Conservation (phyloP, 129 eudicot genomes). For the Logfia minima region DNA sequence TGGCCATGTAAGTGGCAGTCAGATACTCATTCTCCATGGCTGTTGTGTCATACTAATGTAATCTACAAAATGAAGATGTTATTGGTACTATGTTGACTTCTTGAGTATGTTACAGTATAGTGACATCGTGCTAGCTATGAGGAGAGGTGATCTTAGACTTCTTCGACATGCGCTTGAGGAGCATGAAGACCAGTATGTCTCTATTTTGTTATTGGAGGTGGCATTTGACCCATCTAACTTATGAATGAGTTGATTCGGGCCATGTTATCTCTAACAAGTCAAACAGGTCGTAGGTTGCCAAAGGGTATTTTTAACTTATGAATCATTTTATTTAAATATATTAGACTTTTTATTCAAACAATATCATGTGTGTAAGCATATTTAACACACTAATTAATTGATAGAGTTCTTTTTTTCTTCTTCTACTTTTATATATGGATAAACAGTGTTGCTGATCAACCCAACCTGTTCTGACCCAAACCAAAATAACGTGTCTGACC, state of each 20-base stretch:
- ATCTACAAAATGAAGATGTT: not conserved
- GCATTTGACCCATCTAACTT: not conserved
- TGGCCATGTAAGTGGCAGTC: not conserved
- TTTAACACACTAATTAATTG: not conserved
- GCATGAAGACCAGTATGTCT: constrained; percentile 83
- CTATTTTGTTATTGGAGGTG: not conserved
- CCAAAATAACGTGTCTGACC: not conserved
- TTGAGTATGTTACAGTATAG: constrained; percentile 52
- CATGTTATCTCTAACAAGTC: not conserved
- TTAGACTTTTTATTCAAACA: not conserved
- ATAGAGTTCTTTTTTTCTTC: not conserved
- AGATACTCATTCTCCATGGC: not conserved
- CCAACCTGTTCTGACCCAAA: not conserved
- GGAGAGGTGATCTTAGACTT: constrained; percentile 91
- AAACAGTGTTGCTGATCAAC: not conserved
- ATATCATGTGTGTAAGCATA: no score
- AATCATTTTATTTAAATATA: not conserved
- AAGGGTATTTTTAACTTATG: not conserved
- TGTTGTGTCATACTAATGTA: not conserved
- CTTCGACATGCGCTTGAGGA: constrained; percentile 79
- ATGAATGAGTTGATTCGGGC: not conserved
- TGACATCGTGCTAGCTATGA: constrained; percentile 71
- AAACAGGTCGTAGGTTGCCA: not conserved
- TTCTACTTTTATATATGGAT: not conserved
- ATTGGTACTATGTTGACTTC: constrained; percentile 14